Conservation (phyloP, 2,329 filamentous ascomycete species). For the Colletotrichum sp. region DNA sequence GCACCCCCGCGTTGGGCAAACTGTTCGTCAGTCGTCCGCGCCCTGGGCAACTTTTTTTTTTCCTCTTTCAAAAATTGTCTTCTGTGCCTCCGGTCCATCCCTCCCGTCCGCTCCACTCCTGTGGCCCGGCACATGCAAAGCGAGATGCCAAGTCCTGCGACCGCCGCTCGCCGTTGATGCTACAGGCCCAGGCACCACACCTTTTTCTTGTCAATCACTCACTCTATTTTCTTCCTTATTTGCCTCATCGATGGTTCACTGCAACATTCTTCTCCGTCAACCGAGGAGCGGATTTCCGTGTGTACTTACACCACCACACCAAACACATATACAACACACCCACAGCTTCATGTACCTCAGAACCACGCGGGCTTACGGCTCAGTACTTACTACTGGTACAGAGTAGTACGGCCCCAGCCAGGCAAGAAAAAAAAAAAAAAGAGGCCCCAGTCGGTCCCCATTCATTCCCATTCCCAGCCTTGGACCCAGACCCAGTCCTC, state of each 20-base stretch:
- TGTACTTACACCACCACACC: neutral
- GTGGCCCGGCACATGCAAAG: constrained; percentile 15
- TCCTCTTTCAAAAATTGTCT: neutral
- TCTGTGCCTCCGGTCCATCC: constrained; percentile 19
- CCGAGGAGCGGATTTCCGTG: neutral
- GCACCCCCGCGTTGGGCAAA: neutral
- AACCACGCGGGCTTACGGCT: neutral
- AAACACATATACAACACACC: neutral
- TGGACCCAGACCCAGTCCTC: neutral
- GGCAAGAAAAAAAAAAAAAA: neutral
- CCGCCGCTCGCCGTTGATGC: neutral
- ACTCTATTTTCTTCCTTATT: neutral
- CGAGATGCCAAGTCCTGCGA: constrained; percentile 12
- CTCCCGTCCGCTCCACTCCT: constrained; percentile 17
- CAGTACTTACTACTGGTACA: neutral
- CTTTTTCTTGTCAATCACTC: neutral
- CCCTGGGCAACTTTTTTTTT: neutral
- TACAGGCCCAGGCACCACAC: neutral
- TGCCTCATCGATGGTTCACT: neutral
- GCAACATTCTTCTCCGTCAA: neutral
- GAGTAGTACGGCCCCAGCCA: neutral
- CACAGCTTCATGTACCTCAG: neutral
- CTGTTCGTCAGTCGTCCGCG: neutral
- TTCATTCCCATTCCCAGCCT: neutral
- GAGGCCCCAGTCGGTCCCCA: neutral